Conservation (phyloP, 108 stramenopile genomes). For the Nitzschia sp. region DNA sequence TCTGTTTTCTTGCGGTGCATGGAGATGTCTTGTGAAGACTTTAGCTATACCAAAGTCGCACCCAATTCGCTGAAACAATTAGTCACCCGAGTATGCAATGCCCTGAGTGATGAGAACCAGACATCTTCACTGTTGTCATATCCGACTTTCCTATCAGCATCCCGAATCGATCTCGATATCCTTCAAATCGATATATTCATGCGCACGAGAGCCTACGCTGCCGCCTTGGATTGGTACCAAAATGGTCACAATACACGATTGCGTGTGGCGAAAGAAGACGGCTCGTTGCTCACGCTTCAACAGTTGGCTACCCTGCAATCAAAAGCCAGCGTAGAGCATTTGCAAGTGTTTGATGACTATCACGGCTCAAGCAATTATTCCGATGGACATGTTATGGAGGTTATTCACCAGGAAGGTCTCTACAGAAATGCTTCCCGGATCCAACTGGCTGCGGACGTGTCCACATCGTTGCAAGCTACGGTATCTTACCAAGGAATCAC, state of each 20-base stretch:
- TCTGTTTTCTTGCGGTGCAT: conserved; percentile 35
- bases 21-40: conserved; percentile 38
- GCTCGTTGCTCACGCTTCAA: not conserved
- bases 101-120: not conserved
- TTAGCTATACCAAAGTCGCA: conserved; percentile 21
- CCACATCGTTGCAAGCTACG: conserved; percentile 48
- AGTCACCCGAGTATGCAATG: not conserved
- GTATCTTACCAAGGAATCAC: conserved; percentile 51
- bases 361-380: conserved; percentile 33
- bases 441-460: conserved; percentile 43
- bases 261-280: not conserved
- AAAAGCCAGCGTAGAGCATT: not conserved
- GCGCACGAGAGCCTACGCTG: conserved; percentile 34
- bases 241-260: conserved; percentile 52
- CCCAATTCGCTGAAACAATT: conserved; percentile 23
- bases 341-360: conserved; percentile 6
- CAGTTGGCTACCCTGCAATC: not conserved
- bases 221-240: conserved; percentile 57
- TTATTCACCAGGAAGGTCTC: conserved; percentile 25
- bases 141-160: conserved; percentile 17
- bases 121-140: not conserved
- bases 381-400: conserved; percentile 31
- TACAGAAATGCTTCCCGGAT: conserved; percentile 31
- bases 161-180: conserved; percentile 51
- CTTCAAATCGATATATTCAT: conserved; percentile 51